These are phyloP conservation scores for Apophysomyces trapeziformis DNA, from an alignment of 371 early-diverging fungal species.

Conservation along the genomic window DNA sequence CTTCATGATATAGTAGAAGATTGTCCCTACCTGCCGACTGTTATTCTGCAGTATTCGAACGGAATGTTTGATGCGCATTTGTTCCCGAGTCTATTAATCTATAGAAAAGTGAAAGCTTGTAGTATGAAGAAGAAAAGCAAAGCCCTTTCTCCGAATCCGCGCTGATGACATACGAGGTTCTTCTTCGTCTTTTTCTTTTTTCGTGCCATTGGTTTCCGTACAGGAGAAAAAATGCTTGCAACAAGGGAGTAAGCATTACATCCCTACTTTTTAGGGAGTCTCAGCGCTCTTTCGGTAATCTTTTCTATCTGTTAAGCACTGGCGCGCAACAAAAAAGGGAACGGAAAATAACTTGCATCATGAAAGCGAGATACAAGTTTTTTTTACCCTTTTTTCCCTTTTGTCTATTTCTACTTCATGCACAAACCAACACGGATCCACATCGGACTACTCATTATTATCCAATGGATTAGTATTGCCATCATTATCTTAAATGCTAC, in stretches of 20 bases:
- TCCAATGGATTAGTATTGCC: slow-evolving; percentile 43
- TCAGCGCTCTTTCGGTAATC: background rate
- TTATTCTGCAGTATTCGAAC: too few species aligned
- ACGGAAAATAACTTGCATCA: background rate
- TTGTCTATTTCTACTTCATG: slow-evolving; percentile 13
- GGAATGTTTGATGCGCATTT: too few species aligned
- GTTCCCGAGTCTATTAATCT: too few species aligned
- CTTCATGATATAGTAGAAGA: too few species aligned
- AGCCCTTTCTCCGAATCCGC: background rate
- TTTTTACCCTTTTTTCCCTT: background rate
- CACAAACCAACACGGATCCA: slow-evolving; percentile 26
- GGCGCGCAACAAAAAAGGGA: slow-evolving; percentile 5
- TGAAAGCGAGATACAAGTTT: background rate
- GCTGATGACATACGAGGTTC: background rate
- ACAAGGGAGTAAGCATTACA: slow-evolving; percentile 1
- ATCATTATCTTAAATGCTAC: slow-evolving; percentile 33
- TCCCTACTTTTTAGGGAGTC: slow-evolving; percentile 5
- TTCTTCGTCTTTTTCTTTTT: too few species aligned
- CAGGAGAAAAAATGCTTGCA: slow-evolving; percentile 1
- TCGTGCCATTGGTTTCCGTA: background rate
- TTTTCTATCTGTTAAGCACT: background rate
- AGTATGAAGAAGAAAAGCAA: too few species aligned
- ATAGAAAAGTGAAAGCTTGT: too few species aligned
- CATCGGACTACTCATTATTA: slow-evolving; percentile 24
- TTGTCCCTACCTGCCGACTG: too few species aligned